Base-by-base conservation (phyloP, 441 rosid genomes). In the Populus hybrid region DNA sequence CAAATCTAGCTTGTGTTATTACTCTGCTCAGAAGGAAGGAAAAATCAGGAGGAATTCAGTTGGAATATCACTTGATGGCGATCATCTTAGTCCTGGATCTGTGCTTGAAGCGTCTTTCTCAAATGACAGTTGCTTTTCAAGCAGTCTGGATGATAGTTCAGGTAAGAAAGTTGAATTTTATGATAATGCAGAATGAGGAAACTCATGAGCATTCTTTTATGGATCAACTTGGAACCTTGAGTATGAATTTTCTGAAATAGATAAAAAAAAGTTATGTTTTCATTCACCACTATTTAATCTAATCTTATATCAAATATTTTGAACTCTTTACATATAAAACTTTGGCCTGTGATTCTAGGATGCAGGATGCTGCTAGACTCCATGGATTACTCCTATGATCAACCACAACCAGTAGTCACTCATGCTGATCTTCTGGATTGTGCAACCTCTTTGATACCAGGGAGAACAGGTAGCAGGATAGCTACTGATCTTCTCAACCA, bases 71-170 rank as follows among this genome's bases (percentile, higher is more conserved):
- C 64, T 64, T 40, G 87, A 88, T 59, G 82, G 86, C 29, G 88
- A 91, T 72, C 88, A 83, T 86, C 88, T 88, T 1, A 93, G 99
- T 72, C 99, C 98, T 3, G 96, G 97, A 68, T 95, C 98, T 45
- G 93, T 95, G 74, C 96, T 95, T 36, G 97, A 92, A 67, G 93
- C 96, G 71, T 86, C 97, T 14, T 93, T 91, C 87, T 92, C 94
- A 9, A 91, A 86, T 65, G 93, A 89, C 72, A 93, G 98, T 77
- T 91, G 88, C 81, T 79, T 92, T 64, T 95, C 98, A 6, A 89
- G 94, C 86, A 89, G 95, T 83, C 29, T 86, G 21, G 93, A 92
- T 81, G 96, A 89, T 61, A 80, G 74, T 84, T 88, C 92, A 77
- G 99, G 99, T 91, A 82, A 74, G 72, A 63, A 68, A 36, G 38